Evolutionary conservation across 768 basidiomycete genomes (phyloP).

Genomic region (Tylopilus cervinicoccineus): DNA sequence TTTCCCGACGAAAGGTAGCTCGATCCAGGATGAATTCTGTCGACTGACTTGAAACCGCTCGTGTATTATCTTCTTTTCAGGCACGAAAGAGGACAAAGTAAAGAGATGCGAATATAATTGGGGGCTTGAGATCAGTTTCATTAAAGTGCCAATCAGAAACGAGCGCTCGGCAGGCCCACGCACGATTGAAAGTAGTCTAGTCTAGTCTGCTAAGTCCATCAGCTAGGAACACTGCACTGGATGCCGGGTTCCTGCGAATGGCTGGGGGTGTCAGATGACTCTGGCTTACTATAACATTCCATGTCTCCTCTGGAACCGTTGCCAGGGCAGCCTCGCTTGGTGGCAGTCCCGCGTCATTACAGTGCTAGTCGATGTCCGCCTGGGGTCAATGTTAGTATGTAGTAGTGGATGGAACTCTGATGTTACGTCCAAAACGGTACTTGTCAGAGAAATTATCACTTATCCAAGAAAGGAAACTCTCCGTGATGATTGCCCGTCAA

Average conservation of each 20-base stretch:
- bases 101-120: neutral
- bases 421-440: neutral
- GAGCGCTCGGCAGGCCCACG: neutral
- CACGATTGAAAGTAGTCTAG: neutral
- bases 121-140: neutral
- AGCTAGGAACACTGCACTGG: neutral
- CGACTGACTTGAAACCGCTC: neutral
- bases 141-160: neutral
- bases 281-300: too few species aligned
- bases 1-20: constrained; percentile 7
- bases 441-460: neutral
- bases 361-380: too few species aligned
- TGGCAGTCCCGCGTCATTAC: too few species aligned
- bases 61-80: neutral
- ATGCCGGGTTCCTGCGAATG: neutral
- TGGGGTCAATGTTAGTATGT: too few species aligned
- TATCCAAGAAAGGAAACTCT: constrained; percentile 13
- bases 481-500: constrained; percentile 20
- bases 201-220: neutral
- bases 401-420: too few species aligned
- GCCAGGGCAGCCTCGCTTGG: too few species aligned
- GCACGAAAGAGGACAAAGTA: neutral
- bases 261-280: too few species aligned
- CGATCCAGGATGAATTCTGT: constrained; percentile 13
- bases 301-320: too few species aligned